These are phyloP conservation scores for Populus alba DNA, from an alignment of 345 rosid species.

Conservation along the genomic window DNA sequence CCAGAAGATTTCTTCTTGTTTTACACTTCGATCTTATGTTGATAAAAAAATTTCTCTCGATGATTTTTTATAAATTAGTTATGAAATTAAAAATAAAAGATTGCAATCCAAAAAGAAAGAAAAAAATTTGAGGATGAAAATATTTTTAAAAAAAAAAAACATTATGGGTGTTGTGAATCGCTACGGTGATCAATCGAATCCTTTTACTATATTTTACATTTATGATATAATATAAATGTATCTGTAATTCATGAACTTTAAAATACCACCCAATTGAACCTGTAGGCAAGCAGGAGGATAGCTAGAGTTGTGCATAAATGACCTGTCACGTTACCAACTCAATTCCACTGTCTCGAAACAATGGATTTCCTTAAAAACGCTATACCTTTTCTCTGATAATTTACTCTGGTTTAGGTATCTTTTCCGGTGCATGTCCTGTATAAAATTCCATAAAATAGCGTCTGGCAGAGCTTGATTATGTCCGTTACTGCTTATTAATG, in stretches of 20 bases:
- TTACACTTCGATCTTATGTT: too few species aligned
- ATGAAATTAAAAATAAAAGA: too few species aligned
- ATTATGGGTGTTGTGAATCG: too few species aligned
- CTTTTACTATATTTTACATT: too few species aligned
- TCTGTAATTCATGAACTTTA: background rate
- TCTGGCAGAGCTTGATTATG: background rate
- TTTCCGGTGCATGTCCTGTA: background rate
- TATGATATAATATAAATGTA: too few species aligned
- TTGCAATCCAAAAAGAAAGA: too few species aligned
- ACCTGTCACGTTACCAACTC: background rate
- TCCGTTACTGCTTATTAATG: background rate
- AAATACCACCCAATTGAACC: background rate
- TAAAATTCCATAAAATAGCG: background rate
- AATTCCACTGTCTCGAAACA: background rate
- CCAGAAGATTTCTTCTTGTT: too few species aligned
- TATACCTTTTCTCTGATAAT: background rate
- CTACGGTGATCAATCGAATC: too few species aligned
- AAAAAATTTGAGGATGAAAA: too few species aligned
- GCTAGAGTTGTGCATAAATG: background rate
- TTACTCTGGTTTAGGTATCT: background rate
- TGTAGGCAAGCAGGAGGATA: background rate
- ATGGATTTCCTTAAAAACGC: background rate
- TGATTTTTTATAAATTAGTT: too few species aligned
- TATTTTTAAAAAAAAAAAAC: too few species aligned
- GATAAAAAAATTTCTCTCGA: too few species aligned